These are phyloP conservation scores for Multifurca ochricompacta DNA, from an alignment of 768 basidiomycete genomes.

Conservation along the genomic window DNA sequence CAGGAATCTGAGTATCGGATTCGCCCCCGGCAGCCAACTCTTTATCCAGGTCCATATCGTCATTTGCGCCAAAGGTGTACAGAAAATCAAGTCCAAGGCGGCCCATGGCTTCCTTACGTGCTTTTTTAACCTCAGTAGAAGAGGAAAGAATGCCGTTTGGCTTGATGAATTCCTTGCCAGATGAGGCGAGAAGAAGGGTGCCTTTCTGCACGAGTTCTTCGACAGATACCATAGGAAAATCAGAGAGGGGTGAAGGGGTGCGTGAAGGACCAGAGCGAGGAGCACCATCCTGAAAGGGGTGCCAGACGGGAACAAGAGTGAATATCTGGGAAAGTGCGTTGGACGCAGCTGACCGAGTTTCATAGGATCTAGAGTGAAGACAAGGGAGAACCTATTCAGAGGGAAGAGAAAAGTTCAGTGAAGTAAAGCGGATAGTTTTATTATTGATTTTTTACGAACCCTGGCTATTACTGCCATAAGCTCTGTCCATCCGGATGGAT, in stretches of 20 bases:
- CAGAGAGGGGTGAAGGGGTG: slow-evolving; percentile 34
- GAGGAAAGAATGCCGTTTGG: slow-evolving; percentile 65
- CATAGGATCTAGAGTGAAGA: slow-evolving; percentile 85
- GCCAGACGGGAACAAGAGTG: slow-evolving; percentile 75
- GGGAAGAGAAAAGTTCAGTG: neutral
- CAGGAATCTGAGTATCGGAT: slow-evolving; percentile 33
- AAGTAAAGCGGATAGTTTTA: neutral
- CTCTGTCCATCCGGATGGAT: slow-evolving; percentile 82
- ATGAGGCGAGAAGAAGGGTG: slow-evolving; percentile 78
- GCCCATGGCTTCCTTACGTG: slow-evolving; percentile 82
- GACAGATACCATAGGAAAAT: slow-evolving; percentile 72
- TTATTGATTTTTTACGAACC: slow-evolving; percentile 42
- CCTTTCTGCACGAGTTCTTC: slow-evolving; percentile 68
- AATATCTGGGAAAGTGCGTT: slow-evolving; percentile 85
- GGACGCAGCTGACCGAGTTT: slow-evolving; percentile 86
- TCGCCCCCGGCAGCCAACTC: slow-evolving; percentile 55
- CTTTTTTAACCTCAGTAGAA: slow-evolving; percentile 74
- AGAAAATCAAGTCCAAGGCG: slow-evolving; percentile 84
- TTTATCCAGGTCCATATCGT: slow-evolving; percentile 81
- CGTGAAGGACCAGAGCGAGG: slow-evolving; percentile 24
- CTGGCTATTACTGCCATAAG: slow-evolving; percentile 85
- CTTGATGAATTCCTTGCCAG: slow-evolving; percentile 85
- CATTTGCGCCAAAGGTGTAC: slow-evolving; percentile 57
- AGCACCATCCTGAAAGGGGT: slow-evolving; percentile 36
- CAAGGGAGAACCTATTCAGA: slow-evolving; percentile 72